phyloP scores from a whole-genome alignment of 805 yeast species.

The Saturnispora silvae region DNA sequence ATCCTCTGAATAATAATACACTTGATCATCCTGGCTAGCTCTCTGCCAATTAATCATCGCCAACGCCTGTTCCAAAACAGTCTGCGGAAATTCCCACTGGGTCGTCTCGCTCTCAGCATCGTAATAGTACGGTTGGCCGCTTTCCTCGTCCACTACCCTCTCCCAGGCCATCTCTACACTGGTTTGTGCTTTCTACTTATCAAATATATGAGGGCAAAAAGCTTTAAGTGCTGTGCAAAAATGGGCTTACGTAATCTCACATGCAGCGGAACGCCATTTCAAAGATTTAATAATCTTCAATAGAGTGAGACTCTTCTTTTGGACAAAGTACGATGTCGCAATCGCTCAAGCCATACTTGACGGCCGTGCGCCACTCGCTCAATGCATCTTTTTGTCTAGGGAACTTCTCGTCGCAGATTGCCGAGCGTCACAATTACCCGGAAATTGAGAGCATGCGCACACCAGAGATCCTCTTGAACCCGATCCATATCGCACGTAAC shows the following conservation, averaged over 20 bases:
- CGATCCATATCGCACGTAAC: slow-evolving; percentile 84
- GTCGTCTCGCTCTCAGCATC: slow-evolving; percentile 56
- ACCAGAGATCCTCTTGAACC: slow-evolving; percentile 76
- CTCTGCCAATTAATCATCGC: slow-evolving; percentile 36
- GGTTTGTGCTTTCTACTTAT: no score
- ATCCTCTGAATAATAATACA: slow-evolving; percentile 55
- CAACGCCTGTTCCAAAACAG: slow-evolving; percentile 31
- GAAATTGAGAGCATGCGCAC: slow-evolving; percentile 84
- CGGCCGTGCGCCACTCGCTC: slow-evolving; percentile 86
- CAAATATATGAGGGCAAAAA: no score
- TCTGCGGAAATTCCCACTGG: slow-evolving; percentile 74
- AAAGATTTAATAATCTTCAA: no score
- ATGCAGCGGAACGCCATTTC: no score
- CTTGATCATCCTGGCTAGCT: slow-evolving; percentile 37
- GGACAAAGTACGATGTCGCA: slow-evolving; percentile 61
- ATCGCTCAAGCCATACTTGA: slow-evolving; percentile 88
- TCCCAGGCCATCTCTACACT: slow-evolving; percentile 50
- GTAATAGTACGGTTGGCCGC: slow-evolving; percentile 62
- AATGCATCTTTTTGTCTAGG: slow-evolving; percentile 89
- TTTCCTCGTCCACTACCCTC: slow-evolving; percentile 45
- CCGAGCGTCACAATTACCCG: slow-evolving; percentile 95
- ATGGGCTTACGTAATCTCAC: no score
- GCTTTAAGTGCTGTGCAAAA: no score
- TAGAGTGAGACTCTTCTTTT: no score
- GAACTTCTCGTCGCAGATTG: slow-evolving; percentile 90